Conservation (phyloP, 106 monocot species). For the Allium sativum region DNA sequence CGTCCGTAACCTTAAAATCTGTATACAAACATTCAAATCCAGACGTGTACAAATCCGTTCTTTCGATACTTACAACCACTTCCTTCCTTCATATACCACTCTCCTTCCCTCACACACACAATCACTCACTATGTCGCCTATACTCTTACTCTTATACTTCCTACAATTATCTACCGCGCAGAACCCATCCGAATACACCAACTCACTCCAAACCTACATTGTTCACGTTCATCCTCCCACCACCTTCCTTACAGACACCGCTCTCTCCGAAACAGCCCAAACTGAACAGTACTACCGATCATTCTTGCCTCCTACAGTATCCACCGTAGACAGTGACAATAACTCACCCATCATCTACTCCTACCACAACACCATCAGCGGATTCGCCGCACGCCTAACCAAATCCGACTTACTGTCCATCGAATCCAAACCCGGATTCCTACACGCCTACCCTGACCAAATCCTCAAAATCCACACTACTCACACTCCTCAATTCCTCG, state of each 20-base stretch:
- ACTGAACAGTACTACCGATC: background rate
- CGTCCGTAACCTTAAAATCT: too few relatives aligned
- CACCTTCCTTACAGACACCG: background rate
- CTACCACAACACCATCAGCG: slow-evolving; percentile 11
- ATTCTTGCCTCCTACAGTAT: background rate
- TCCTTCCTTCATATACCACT: too few relatives aligned
- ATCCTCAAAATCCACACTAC: slow-evolving; percentile 17
- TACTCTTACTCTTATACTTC: too few relatives aligned
- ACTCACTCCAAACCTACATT: background rate
- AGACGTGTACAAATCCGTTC: too few relatives aligned
- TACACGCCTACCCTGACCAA: slow-evolving; percentile 3
- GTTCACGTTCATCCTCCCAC: background rate
- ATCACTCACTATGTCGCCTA: too few relatives aligned
- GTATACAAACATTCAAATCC: too few relatives aligned
- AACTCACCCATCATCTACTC: slow-evolving; percentile 14
- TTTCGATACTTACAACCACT: too few relatives aligned
- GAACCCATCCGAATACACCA: too few relatives aligned
- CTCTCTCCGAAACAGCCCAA: background rate
- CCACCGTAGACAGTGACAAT: background rate
- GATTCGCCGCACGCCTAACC: slow-evolving; percentile 27
- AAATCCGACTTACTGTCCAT: slow-evolving; percentile 9
- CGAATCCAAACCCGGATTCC: slow-evolving; percentile 15
- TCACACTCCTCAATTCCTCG: slow-evolving; percentile 17
- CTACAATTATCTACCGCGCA: too few relatives aligned
- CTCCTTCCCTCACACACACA: too few relatives aligned